Percentiles rank a stretch among this genome's conserved stretches.
Conservation (phyloP, 2,329 filamentous ascomycete genomes). For the Colletotrichum sp. region DNA sequence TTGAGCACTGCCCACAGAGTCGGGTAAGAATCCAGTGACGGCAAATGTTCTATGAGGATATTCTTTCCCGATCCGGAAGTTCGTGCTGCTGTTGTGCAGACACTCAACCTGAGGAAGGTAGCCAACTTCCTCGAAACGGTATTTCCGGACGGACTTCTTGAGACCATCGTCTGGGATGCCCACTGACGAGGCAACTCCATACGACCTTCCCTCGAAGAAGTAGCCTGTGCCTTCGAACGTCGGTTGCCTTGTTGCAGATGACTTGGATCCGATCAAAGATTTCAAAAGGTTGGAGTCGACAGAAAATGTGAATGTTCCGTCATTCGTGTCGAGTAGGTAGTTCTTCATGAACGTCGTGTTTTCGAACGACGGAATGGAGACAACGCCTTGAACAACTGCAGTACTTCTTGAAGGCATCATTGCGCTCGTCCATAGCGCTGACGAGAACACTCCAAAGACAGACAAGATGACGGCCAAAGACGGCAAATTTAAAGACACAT, state of each 20-base stretch:
- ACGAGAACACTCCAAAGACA: background rate
- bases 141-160: constrained; percentile 15
- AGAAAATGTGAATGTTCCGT: background rate
- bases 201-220: background rate
- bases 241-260: background rate
- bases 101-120: constrained; percentile 36
- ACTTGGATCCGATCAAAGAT: background rate
- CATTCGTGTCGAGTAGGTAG: background rate
- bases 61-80: constrained; percentile 28
- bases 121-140: constrained; percentile 37
- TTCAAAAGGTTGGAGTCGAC: background rate
- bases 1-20: constrained; percentile 21
- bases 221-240: background rate
- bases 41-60: constrained; percentile 14
- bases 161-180: background rate
- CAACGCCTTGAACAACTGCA: accelerated
- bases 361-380: background rate
- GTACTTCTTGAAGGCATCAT: background rate
- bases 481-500: background rate
- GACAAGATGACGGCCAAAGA: background rate
- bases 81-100: constrained; percentile 38
- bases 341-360: background rate
- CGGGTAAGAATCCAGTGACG: background rate
- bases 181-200: background rate
- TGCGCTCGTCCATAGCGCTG: background rate